These are phyloP conservation scores for Cochlearia excelsa DNA, from an alignment of 345 rosid genomes.

Conservation along the genomic window DNA sequence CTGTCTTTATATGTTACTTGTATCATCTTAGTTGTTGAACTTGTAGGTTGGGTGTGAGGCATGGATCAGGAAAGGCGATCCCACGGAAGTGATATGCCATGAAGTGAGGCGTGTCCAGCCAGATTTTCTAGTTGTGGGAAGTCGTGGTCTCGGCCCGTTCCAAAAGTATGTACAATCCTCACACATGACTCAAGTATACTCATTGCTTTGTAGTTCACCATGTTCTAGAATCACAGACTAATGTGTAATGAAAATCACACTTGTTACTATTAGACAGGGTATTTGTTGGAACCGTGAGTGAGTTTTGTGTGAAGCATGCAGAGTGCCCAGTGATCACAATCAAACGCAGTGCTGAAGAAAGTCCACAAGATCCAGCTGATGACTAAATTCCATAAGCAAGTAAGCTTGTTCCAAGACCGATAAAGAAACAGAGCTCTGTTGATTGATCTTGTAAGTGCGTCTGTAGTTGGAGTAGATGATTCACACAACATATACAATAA, in stretches of 20 bases:
- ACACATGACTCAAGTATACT: background rate
- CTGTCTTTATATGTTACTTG: background rate
- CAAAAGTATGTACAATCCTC: constrained; percentile 55
- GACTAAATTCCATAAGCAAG: constrained; percentile 44
- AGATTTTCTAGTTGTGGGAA: constrained; percentile 83
- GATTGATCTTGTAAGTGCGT: constrained; percentile 18
- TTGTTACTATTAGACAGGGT: constrained; percentile 54
- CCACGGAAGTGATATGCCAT: constrained; percentile 79
- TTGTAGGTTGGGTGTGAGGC: constrained; percentile 78
- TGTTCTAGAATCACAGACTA: constrained; percentile 9
- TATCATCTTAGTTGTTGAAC: constrained; percentile 15
- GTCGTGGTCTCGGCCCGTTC: constrained; percentile 94
- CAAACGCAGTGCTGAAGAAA: constrained; percentile 76
- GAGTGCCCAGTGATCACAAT: constrained; percentile 87
- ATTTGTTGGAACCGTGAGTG: constrained; percentile 92
- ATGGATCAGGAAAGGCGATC: constrained; percentile 89
- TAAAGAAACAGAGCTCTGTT: background rate
- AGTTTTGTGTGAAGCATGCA: constrained; percentile 91
- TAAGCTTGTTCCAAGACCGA: constrained; percentile 19
- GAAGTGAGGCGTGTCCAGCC: constrained; percentile 81
- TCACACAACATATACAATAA: constrained; percentile 7
- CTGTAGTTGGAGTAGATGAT: constrained; percentile 18
- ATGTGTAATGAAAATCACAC: too few relatives aligned
- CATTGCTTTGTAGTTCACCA: constrained; percentile 10
- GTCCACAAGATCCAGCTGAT: constrained; percentile 93